These are phyloP conservation scores for Eimeria brunetti DNA, from an alignment of 169 alveolate genomes.

Conservation along the genomic window DNA sequence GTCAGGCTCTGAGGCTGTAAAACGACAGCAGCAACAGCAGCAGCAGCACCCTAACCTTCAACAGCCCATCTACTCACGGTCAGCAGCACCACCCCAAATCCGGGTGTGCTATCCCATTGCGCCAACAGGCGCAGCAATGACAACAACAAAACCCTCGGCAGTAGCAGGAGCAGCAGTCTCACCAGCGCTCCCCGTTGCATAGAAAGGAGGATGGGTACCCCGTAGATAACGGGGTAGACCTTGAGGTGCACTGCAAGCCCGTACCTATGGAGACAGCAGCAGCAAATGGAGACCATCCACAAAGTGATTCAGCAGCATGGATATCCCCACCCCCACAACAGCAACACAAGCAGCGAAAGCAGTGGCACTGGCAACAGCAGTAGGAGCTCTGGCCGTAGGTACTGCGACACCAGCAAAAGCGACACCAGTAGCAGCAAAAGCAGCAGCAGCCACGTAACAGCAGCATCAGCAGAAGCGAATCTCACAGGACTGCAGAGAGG, in stretches of 20 bases:
- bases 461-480: not conserved
- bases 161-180: not conserved
- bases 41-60: not conserved
- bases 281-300: not conserved
- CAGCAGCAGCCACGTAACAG: not conserved
- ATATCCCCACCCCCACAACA: not conserved
- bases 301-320: not conserved
- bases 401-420: constrained; percentile 10
- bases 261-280: constrained; percentile 89
- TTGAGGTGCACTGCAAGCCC: constrained; percentile 98
- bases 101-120: not conserved
- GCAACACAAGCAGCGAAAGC: constrained; percentile 83
- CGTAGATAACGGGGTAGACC: constrained; percentile 97
- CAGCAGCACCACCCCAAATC: not conserved
- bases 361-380: constrained; percentile 77
- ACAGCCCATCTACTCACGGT: not conserved
- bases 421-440: not conserved
- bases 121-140: constrained; percentile 78
- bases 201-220: constrained; percentile 90
- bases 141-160: not conserved
- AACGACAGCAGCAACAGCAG: not conserved
- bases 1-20: constrained; percentile 20
- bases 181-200: constrained; percentile 40
- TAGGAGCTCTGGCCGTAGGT: not conserved
- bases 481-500: constrained; percentile 47